Percentiles rank a stretch among this genome's conserved stretches.
phyloP scores from a whole-genome alignment of 2,329 filamentous ascomycete genomes.

The Talaromyces sp. region DNA sequence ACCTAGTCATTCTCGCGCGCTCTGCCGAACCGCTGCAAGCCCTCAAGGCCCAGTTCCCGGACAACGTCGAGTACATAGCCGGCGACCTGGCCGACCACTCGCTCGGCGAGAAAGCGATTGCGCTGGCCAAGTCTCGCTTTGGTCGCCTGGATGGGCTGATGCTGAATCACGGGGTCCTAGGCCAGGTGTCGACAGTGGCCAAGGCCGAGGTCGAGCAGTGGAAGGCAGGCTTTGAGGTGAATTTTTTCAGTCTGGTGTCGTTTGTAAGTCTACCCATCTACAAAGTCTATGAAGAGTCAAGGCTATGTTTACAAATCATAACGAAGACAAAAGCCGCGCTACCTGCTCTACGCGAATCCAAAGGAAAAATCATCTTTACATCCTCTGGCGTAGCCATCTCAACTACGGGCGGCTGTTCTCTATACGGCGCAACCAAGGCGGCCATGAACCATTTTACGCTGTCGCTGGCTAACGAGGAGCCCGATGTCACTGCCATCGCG shows the following conservation, averaged over 20 bases:
- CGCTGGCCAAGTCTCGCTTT: slow-evolving; percentile 63
- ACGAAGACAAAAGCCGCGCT: slow-evolving; percentile 72
- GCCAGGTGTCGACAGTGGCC: slow-evolving; percentile 67
- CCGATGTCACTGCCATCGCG: slow-evolving; percentile 66
- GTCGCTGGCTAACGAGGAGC: slow-evolving; percentile 73
- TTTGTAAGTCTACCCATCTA: slow-evolving; percentile 59
- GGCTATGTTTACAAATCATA: too few relatives aligned
- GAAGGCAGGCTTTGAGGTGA: slow-evolving; percentile 72
- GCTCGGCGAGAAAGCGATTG: slow-evolving; percentile 58
- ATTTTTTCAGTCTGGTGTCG: slow-evolving; percentile 78
- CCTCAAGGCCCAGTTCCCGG: slow-evolving; percentile 50
- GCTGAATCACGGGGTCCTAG: slow-evolving; percentile 79
- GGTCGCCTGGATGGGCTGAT: slow-evolving; percentile 70
- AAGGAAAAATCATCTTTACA: slow-evolving; percentile 70
- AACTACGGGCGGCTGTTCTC: slow-evolving; percentile 68
- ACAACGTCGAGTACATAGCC: slow-evolving; percentile 52
- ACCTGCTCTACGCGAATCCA: slow-evolving; percentile 60
- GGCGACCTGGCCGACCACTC: slow-evolving; percentile 55
- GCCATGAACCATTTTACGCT: slow-evolving; percentile 73
- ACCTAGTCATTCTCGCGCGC: slow-evolving; percentile 56
- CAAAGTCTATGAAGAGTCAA: too few relatives aligned
- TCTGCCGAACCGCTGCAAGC: slow-evolving; percentile 50
- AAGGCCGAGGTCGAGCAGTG: slow-evolving; percentile 67
- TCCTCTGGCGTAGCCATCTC: slow-evolving; percentile 71
- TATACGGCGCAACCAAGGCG: slow-evolving; percentile 79